Percentiles rank a stretch among this genome's conserved stretches.
Conservation (phyloP, 768 basidiomycete species). For the Exidia glandulosa region DNA sequence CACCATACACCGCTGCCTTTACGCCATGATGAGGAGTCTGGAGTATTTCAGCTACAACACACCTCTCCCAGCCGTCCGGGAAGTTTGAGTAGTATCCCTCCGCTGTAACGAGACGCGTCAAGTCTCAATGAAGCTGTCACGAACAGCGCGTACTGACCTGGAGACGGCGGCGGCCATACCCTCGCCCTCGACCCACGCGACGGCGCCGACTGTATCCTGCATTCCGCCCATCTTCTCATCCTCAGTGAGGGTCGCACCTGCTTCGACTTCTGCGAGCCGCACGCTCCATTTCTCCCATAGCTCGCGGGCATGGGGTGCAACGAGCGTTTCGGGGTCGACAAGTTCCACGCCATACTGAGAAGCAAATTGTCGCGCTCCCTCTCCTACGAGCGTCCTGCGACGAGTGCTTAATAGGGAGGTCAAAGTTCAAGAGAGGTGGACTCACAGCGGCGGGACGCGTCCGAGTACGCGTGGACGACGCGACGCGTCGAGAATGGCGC, state of each 20-base stretch:
- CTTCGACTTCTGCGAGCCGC: no score
- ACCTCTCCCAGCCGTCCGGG: constrained; percentile 73
- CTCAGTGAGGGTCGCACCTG: no score
- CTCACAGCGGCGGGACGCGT: constrained; percentile 61
- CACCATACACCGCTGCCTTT: constrained; percentile 61
- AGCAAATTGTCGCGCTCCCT: constrained; percentile 53
- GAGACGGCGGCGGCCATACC: constrained; percentile 19
- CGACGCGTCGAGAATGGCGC: constrained; percentile 43
- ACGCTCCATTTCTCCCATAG: constrained; percentile 56
- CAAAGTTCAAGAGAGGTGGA: neutral
- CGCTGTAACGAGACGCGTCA: no score
- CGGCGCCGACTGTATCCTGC: constrained; percentile 79
- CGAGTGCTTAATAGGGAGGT: neutral
- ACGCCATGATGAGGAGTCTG: neutral
- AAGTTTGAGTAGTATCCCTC: constrained; percentile 66
- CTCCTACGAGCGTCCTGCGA: constrained; percentile 45
- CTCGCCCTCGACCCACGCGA: constrained; percentile 35
- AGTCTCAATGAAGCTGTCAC: no score
- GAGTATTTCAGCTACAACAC: no score
- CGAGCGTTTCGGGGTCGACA: constrained; percentile 34
- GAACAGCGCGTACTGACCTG: constrained; percentile 9
- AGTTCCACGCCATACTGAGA: constrained; percentile 19
- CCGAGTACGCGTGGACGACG: constrained; percentile 39
- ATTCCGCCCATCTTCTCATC: constrained; percentile 17
- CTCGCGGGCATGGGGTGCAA: constrained; percentile 35